Base-by-base conservation (phyloP, 805 yeast genomes). In the Metschnikowia anglica region DNA sequence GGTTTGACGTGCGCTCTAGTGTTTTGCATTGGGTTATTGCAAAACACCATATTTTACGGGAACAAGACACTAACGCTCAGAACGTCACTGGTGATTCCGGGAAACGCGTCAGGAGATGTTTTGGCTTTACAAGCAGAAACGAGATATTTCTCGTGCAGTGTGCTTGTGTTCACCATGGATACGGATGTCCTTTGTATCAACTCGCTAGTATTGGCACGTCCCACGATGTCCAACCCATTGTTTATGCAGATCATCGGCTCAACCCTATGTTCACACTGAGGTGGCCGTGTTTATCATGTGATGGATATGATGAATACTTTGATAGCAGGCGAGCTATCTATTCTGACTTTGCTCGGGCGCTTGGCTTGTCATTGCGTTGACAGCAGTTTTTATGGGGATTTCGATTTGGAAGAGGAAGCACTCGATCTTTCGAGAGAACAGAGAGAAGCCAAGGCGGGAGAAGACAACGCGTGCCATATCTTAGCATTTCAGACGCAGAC, bases 151-250 rank as follows among this genome's bases (percentile, higher is more conserved):
- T 63, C 91, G 23, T 75, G 93, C 66, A 91, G 90, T 57, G 93
- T 96, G 59, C 88, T 85, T 13, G 87, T 90, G 5, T 83, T 91
- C 53, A 90, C 96, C 0, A 97, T 91, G 60, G 98, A 97, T 0
- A 88, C 97, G 0, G 97, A 90, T 64, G 81, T 91, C 15, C 97
- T 97, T 2, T 81, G 81, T 47, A 84, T 89, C 43, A 97, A 90
- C 56, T 81, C 88, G 24, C 67, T 90, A 10, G 69, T 90, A 20
- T 61, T 90, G 25, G 85, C 87, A 3, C 66, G 97, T 25, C 96
- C 97, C 1, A 86, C 97, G 0, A 74, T 73, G 44, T 89, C 97
- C 0, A 65, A 80, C 25, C 79, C 85, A 0, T 63, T 90, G 32
- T 63, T 88, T 27, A 73, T 81, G 15, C 98, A 90, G 58, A 90